phyloP scores from a whole-genome alignment of 495 filamentous ascomycete genomes.

The Lasiosphaeris hirsuta region DNA sequence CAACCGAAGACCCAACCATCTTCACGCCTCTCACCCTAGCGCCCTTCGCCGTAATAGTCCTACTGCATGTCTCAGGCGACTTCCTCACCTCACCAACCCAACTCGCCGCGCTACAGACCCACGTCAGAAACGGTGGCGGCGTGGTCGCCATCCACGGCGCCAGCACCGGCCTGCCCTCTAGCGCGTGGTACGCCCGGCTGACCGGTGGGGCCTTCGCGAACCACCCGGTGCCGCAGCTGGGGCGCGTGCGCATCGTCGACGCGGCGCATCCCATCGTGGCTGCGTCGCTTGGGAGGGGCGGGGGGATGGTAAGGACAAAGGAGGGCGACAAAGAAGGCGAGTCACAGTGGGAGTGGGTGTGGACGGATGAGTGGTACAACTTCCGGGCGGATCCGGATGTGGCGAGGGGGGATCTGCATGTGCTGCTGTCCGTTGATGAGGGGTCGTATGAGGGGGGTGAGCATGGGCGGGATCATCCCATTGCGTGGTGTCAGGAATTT shows the following conservation, averaged over 20 bases:
- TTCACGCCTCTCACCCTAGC: slow-evolving; percentile 26
- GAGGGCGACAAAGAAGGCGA: not conserved
- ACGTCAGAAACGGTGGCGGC: slow-evolving; percentile 32
- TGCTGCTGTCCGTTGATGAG: slow-evolving; percentile 34
- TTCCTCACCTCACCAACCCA: slow-evolving; percentile 28
- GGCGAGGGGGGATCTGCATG: slow-evolving; percentile 12
- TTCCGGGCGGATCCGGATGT: slow-evolving; percentile 30
- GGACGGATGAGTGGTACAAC: slow-evolving; percentile 44
- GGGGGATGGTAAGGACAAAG: not conserved
- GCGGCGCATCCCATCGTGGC: slow-evolving; percentile 26
- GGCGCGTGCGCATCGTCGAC: slow-evolving; percentile 23
- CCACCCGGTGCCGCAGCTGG: slow-evolving; percentile 33
- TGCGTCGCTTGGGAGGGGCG: slow-evolving; percentile 13
- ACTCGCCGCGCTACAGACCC: slow-evolving; percentile 27
- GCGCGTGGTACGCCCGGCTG: slow-evolving; percentile 31
- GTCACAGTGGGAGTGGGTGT: slow-evolving; percentile 25
- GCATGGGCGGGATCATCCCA: slow-evolving; percentile 30
- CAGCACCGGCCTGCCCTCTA: slow-evolving; percentile 27
- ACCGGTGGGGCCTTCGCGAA: slow-evolving; percentile 36
- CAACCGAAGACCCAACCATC: slow-evolving; percentile 32
- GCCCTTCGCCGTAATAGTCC: slow-evolving; percentile 31
- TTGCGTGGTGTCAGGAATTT: slow-evolving; percentile 38
- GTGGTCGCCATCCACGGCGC: slow-evolving; percentile 41
- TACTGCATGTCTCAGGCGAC: slow-evolving; percentile 36
- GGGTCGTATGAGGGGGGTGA: slow-evolving; percentile 29